phyloP scores from a whole-genome alignment of 1,139 yeast genomes.

The Tardiomyces depauwii region DNA sequence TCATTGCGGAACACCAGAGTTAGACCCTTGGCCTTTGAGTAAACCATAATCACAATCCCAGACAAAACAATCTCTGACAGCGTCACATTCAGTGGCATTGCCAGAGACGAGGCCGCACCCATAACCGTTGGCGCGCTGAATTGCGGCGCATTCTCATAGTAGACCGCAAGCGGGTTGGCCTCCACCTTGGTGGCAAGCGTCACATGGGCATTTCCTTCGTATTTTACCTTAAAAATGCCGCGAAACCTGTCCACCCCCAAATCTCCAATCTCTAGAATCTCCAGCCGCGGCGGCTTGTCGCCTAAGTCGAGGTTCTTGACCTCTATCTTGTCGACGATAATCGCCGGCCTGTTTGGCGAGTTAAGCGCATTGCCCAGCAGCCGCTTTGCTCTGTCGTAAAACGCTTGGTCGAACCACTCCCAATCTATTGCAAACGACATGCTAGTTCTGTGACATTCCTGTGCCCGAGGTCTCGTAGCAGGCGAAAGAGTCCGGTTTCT shows the following conservation, averaged over 20 bases:
- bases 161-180: slow-evolving; percentile 72
- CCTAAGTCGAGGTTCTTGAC: slow-evolving; percentile 75
- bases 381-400: slow-evolving; percentile 56
- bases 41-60: slow-evolving; percentile 78
- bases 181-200: slow-evolving; percentile 75
- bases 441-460: background rate
- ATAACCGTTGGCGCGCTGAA: slow-evolving; percentile 61
- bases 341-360: slow-evolving; percentile 51
- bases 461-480: no score
- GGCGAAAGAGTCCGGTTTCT: no score
- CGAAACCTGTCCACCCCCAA: slow-evolving; percentile 69
- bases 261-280: slow-evolving; percentile 79
- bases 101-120: slow-evolving; percentile 56
- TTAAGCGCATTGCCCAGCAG: slow-evolving; percentile 69
- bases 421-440: slow-evolving; percentile 79
- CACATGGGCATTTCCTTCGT: slow-evolving; percentile 69
- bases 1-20: slow-evolving; percentile 83
- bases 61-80: slow-evolving; percentile 61
- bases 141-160: slow-evolving; percentile 27
- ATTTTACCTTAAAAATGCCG: slow-evolving; percentile 74
- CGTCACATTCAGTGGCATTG: slow-evolving; percentile 68
- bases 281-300: slow-evolving; percentile 63
- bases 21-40: slow-evolving; percentile 69
- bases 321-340: slow-evolving; percentile 60
- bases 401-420: slow-evolving; percentile 60